Percentiles rank a stretch among this genome's conserved stretches.
Conservation (phyloP, 257 asterid genomes). For the Catharanthus roseus region DNA sequence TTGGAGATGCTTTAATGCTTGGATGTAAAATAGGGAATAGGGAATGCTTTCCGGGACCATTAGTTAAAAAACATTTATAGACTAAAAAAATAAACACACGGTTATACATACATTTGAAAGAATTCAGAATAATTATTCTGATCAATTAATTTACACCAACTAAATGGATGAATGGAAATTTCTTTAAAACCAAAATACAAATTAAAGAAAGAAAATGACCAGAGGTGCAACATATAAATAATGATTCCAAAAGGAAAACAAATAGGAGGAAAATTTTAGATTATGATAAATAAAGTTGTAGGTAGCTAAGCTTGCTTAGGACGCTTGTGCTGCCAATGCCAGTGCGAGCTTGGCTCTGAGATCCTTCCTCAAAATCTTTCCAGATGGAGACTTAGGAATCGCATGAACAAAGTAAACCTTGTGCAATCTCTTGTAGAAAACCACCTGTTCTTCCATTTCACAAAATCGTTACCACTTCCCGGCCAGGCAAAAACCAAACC, state of each 20-base stretch:
- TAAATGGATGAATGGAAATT: neutral
- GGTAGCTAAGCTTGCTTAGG: neutral
- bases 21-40: no score
- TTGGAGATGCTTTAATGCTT: no score
- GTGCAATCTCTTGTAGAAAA: constrained; percentile 78
- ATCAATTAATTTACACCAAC: neutral
- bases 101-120: neutral
- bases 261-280: neutral
- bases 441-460: constrained; percentile 39
- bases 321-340: constrained; percentile 19
- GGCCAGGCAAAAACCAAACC: no score
- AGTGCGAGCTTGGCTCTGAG: constrained; percentile 72
- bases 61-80: no score
- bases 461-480: no score
- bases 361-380: constrained; percentile 81
- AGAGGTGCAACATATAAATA: neutral
- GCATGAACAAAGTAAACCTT: constrained; percentile 70
- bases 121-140: neutral
- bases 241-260: neutral
- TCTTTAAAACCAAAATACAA: no score
- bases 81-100: neutral
- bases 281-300: no score
- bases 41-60: no score
- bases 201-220: no score
- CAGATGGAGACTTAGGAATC: constrained; percentile 83